Evolutionary conservation across 2,329 filamentous ascomycete genomes (phyloP).

Genomic region (Coniella lustricola): DNA sequence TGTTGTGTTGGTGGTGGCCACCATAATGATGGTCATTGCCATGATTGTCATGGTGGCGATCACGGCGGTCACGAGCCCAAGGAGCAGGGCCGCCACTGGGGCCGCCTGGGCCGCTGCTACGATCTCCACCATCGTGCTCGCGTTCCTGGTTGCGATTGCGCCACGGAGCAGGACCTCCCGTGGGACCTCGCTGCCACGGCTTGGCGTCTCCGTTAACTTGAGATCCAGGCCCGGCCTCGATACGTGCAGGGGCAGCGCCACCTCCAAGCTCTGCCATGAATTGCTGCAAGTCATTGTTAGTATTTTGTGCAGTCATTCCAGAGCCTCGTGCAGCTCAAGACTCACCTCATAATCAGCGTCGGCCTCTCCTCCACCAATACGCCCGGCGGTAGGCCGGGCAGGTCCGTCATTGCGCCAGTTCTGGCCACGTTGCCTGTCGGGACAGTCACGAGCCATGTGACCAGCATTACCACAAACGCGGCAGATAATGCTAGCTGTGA

Average conservation of each 20-base stretch:
- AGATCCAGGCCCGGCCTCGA: conserved; percentile 73
- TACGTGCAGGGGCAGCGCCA: conserved; percentile 63
- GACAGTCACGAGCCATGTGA: conserved; percentile 97
- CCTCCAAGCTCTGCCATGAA: conserved; percentile 95
- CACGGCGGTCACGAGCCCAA: conserved; percentile 54
- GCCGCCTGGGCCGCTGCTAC: conserved; percentile 30
- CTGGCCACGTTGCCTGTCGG: conserved; percentile 81
- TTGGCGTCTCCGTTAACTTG: conserved; percentile 55
- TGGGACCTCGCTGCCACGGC: conserved; percentile 84
- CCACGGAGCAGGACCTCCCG: conserved; percentile 81
- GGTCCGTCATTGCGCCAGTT: conserved; percentile 81
- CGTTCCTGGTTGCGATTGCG: conserved; percentile 48
- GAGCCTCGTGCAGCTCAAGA: conserved; percentile 10
- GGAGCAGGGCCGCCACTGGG: conserved; percentile 45
- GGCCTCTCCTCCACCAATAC: conserved; percentile 67
- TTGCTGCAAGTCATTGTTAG: conserved; percentile 54
- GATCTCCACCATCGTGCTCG: conserved; percentile 28
- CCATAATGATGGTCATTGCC: conserved; percentile 40
- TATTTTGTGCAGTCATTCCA: conserved; percentile 16
- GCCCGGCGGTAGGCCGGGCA: conserved; percentile 47
- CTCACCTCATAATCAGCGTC: conserved; percentile 92
- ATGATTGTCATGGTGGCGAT: conserved; percentile 40
- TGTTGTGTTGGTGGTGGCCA: conserved; percentile 32
- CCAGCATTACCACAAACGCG: conserved; percentile 96
- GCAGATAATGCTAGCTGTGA: conserved; percentile 98